Base-by-base conservation (phyloP, 306 rosid species). In the Dalbergia cochinchinensis region DNA sequence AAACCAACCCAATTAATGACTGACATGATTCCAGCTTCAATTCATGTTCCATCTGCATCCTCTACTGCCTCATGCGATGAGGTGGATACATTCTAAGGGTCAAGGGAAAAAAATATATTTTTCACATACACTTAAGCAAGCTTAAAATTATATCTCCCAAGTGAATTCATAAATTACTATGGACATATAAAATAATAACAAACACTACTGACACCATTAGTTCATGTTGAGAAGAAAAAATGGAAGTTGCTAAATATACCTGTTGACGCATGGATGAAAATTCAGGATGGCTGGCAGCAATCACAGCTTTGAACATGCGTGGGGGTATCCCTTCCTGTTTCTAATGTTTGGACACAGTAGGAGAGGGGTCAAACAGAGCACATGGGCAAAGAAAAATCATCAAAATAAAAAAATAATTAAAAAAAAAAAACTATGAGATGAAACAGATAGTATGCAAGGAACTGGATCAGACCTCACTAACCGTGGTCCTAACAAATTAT, bases 241-340 rank as follows among this genome's bases (percentile, higher is more conserved):
- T 75, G 63, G 6, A 71, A 82, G 71, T 75, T 68, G 59, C 50
- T 72, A 64, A 60, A 77, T 34, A 61, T 85, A 93, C 99, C 99
- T 95, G 99, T 82, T 95, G 99, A 68, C 98, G 87, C 89, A 87
- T 86, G 68, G 99, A 83, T 48, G 99, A 93, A 88, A 95, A 95
- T 83, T 95, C 99, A 44, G 99, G 97, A 87, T 95, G 99, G 80
- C 94, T 90, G 51, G 98, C 93, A 73, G 99, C 97, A 80, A 95
- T 93, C 77, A 95, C 87, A 19, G 97, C 76, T 86, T 95, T 95
- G 87, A 96, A 93, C 99, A 96, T 96, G 1, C 88, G 91, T 42
- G 97, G 97, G 37, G 88, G 92, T 86, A 94, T 90, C 57, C 98
- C 97, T 87, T 89, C 89, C 82, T 90, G 98, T 76, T 85, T 91